Base-by-base conservation (phyloP, 306 rosid species). In the Vigna nakashimae region DNA sequence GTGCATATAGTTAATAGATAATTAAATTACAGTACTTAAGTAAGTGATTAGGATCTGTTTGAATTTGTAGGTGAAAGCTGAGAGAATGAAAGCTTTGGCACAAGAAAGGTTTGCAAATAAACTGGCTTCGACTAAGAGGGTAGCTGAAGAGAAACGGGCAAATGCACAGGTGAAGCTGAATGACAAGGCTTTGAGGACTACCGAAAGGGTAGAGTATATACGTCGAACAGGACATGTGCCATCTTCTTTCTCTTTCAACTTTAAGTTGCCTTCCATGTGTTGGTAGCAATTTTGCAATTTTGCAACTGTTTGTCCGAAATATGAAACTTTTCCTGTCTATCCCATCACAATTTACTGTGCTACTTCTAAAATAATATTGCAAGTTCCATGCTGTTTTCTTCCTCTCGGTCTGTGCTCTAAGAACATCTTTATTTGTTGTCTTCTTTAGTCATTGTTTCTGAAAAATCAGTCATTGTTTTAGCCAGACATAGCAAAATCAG, bases 221-320 rank as follows among this genome's bases (percentile, higher is more conserved):
- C 78, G 92, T 60, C 90, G 99, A 78, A 92, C 96, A 9, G 99
- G 98, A 2, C 96, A 90, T 75, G 83, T 96, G 56, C 99, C 99
- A 57, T 80, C 96, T 65, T 87, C 86, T 4, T 89, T 92, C 91
- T 87, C 89, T 79, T 91, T 89, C 96, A 89, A 18, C 82, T 76
- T 82, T 13, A 86, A 91, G 88, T 30, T 92, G 53, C 98, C 96
- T 86, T 92, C 96, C 40, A 74, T 88, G 60, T 96, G 99, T 81
- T 92, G 97, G 98, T 92, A 95, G 92, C 68, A 67, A 22, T 67
- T 67, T 48, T 48, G 24, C 58, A 20, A 20, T 26, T 26, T 26
- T 70, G 73, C 65, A 77, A 65, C 28, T 82, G 56, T 46, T 52
- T 43, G 26, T 65, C 56, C 48, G 24, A 82, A 77, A 82, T 76